Conservation (phyloP, 176 grass and related monocot species). For the Musa itinerans region DNA sequence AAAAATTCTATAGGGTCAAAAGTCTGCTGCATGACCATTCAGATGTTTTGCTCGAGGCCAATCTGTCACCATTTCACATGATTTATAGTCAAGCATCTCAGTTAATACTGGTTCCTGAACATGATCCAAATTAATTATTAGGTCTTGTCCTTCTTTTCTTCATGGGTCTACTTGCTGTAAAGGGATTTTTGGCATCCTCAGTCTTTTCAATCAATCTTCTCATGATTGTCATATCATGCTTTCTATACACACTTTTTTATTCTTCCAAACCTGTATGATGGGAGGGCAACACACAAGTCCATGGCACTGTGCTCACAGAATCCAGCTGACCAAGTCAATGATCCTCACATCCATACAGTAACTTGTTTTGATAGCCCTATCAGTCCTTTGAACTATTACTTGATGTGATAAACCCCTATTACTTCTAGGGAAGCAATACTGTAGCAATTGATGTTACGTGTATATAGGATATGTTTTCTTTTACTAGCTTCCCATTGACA, state of each 20-base stretch:
- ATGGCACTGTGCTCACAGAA: background rate
- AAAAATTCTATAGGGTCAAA: background rate
- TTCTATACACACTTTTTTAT: background rate
- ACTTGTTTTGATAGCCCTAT: background rate
- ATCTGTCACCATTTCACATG: background rate
- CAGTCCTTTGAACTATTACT: background rate
- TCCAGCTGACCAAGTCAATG: background rate
- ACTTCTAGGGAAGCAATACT: background rate
- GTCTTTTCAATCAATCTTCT: background rate
- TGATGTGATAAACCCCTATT: background rate
- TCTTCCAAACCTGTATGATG: background rate
- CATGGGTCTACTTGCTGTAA: background rate
- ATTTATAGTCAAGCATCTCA: background rate
- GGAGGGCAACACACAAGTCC: background rate
- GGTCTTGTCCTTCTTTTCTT: background rate
- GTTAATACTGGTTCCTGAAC: background rate
- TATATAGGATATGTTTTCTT: background rate
- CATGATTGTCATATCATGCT: background rate
- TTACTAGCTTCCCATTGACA: background rate
- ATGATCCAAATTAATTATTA: background rate
- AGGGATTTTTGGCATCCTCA: background rate
- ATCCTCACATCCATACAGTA: background rate
- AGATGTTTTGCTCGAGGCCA: background rate
- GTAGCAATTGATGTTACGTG: background rate
- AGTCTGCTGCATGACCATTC: background rate